Percentiles rank a stretch among this genome's conserved stretches.
These are phyloP conservation scores for Colletotrichum cordylinicola DNA, from an alignment of 2,329 filamentous ascomycete genomes.

Conservation along the genomic window DNA sequence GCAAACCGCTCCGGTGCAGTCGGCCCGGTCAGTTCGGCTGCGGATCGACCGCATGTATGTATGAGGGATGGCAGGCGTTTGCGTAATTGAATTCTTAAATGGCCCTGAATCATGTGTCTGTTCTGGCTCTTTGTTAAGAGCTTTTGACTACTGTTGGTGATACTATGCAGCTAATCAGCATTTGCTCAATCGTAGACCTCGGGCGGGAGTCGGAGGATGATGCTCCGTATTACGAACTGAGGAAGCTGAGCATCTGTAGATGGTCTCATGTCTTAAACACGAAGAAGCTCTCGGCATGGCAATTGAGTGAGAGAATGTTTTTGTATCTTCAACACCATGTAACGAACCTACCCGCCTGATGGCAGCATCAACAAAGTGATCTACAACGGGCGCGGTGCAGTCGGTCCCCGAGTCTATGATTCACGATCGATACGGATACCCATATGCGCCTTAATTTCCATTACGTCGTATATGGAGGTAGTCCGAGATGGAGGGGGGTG, in stretches of 20 bases:
- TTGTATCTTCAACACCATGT: background rate
- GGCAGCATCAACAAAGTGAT: background rate
- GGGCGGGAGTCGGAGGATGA: background rate
- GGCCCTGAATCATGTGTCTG: background rate
- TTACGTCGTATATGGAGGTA: background rate
- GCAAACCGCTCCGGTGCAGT: background rate
- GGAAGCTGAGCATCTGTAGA: background rate
- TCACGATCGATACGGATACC: background rate
- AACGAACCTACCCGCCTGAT: background rate
- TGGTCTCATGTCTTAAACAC: background rate
- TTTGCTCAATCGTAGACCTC: background rate
- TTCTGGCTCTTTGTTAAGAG: background rate
- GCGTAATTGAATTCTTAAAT: slow-evolving; percentile 23
- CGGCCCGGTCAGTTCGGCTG: slow-evolving; percentile 17
- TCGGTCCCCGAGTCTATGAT: background rate
- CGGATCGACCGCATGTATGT: slow-evolving; percentile 27
- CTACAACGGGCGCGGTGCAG: background rate
- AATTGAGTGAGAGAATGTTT: too few relatives aligned
- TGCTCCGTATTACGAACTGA: background rate
- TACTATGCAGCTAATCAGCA: background rate
- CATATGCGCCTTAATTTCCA: background rate
- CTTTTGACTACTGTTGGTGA: background rate
- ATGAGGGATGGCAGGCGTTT: slow-evolving; percentile 26
- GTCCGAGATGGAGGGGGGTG: background rate
- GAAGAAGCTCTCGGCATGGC: background rate